Percentiles rank a stretch among this genome's conserved stretches.
phyloP scores from a whole-genome alignment of 192 early-diverging fungal species.

The Gryganskiella cystojenkinii region DNA sequence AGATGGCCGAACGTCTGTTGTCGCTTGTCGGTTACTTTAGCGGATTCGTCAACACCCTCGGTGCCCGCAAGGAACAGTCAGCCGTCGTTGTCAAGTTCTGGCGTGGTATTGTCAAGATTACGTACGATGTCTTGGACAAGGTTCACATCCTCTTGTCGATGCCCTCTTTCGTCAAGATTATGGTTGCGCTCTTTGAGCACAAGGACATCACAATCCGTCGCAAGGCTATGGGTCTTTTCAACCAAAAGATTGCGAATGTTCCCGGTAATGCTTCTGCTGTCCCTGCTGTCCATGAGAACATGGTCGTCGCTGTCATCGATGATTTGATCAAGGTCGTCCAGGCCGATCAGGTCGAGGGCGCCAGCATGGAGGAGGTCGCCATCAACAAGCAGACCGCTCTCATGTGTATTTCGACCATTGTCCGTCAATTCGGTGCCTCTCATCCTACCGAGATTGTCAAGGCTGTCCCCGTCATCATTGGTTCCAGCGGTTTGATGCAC shows the following conservation, averaged over 20 bases:
- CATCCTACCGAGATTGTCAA: constrained; percentile 71
- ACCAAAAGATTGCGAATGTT: constrained; percentile 69
- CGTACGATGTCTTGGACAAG: constrained; percentile 79
- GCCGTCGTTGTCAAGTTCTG: constrained; percentile 56
- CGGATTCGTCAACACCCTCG: constrained; percentile 51
- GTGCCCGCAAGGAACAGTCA: constrained; percentile 34
- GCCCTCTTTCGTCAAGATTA: constrained; percentile 78
- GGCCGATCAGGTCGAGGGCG: constrained; percentile 49
- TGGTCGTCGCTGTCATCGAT: constrained; percentile 62
- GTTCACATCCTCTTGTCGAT: constrained; percentile 82
- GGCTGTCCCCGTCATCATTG: constrained; percentile 64
- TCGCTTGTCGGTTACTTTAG: constrained; percentile 65
- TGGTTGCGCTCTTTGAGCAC: constrained; percentile 69
- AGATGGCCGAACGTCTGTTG: constrained; percentile 66
- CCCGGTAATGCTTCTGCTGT: constrained; percentile 53
- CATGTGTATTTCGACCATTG: constrained; percentile 81
- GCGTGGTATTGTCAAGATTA: constrained; percentile 65
- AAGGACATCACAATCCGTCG: constrained; percentile 71
- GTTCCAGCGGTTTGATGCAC: constrained; percentile 54
- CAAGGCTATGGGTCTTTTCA: constrained; percentile 80
- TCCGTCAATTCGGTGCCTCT: constrained; percentile 68
- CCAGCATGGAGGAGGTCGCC: constrained; percentile 52
- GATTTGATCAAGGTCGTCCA: constrained; percentile 58
- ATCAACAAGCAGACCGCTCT: constrained; percentile 83
- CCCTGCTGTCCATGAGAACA: constrained; percentile 54